phyloP scores from a whole-genome alignment of 1,139 yeast species.

The Geotrichum candidum region DNA sequence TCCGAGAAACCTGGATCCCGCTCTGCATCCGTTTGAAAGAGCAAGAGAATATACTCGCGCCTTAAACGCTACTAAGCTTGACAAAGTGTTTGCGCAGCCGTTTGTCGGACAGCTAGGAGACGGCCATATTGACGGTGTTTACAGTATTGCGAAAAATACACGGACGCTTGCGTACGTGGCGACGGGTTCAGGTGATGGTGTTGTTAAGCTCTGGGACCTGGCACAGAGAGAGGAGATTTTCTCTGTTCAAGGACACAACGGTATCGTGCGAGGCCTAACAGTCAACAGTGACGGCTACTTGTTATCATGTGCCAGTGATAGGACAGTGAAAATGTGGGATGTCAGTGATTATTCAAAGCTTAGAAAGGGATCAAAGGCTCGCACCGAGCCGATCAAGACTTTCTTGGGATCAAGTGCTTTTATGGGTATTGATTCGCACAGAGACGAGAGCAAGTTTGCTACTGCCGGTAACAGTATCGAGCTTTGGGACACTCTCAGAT shows the following conservation, averaged over 20 bases:
- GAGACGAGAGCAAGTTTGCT: constrained; percentile 65
- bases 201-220: constrained; percentile 88
- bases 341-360: constrained; percentile 22
- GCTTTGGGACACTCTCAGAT: constrained; percentile 81
- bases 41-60: constrained; percentile 96
- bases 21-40: constrained; percentile 92
- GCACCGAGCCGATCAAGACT: constrained; percentile 47
- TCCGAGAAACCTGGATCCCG: constrained; percentile 89
- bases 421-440: constrained; percentile 81
- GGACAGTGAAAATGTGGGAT: constrained; percentile 81
- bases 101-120: constrained; percentile 90
- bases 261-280: constrained; percentile 80
- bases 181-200: constrained; percentile 93
- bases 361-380: constrained; percentile 4
- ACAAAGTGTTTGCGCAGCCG: constrained; percentile 96
- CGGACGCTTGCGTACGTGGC: constrained; percentile 68
- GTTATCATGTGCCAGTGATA: constrained; percentile 87
- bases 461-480: constrained; percentile 90
- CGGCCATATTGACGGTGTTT: constrained; percentile 96
- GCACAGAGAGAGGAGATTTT: constrained; percentile 65
- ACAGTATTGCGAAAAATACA: constrained; percentile 76
- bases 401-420: constrained; percentile 81
- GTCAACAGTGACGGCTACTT: constrained; percentile 66
- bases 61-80: constrained; percentile 88
- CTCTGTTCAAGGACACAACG: constrained; percentile 83